Conservation (phyloP, 192 early-diverging fungal species). For the Geranomyces michiganensis region DNA sequence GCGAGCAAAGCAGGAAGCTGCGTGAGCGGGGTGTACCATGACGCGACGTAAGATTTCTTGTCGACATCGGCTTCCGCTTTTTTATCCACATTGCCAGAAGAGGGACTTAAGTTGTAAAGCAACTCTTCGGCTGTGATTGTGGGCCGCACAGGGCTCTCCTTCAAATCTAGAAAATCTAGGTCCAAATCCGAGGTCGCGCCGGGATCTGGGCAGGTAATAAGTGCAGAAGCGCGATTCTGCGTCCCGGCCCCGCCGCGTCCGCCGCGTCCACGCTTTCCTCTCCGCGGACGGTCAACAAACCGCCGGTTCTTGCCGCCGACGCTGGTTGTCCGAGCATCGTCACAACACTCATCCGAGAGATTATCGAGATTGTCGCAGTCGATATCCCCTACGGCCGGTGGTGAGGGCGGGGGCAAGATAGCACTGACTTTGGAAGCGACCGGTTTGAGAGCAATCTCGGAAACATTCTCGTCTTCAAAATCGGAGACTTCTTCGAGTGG, state of each 20-base stretch:
- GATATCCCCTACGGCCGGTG: no score
- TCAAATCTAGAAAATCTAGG: not conserved
- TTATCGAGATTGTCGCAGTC: no score
- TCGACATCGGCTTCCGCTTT: not conserved
- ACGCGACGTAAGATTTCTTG: not conserved
- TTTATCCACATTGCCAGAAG: not conserved
- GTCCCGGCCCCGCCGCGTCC: conserved; percentile 28
- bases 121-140: conserved; percentile 19
- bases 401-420: no score
- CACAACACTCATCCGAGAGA: no score
- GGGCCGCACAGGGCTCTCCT: not conserved
- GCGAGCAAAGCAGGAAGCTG: conserved; percentile 24
- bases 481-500: not conserved
- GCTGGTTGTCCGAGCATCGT: no score
- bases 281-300: conserved; percentile 29
- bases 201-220: not conserved
- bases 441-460: no score
- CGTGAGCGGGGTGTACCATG: conserved; percentile 25
- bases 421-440: no score
- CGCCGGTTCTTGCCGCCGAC: not conserved
- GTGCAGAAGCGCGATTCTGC: not conserved
- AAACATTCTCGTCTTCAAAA: not conserved
- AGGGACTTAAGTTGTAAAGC: conserved; percentile 11
- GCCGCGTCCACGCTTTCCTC: conserved; percentile 29
- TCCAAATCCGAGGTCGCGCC: not conserved